These are phyloP conservation scores for Zygoascus meyerae DNA, from an alignment of 1,139 yeast species.

Conservation along the genomic window DNA sequence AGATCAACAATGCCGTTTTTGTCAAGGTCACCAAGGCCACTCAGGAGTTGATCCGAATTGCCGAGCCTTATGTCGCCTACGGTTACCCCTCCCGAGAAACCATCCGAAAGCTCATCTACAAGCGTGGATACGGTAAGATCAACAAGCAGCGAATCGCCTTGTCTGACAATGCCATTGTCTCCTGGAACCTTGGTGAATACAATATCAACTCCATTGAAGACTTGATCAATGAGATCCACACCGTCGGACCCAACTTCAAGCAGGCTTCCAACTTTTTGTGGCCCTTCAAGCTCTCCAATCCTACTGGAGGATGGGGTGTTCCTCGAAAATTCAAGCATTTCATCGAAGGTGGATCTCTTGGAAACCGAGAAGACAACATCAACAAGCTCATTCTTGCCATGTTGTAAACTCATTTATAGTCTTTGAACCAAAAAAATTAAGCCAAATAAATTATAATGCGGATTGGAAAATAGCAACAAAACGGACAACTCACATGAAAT, in stretches of 20 bases:
- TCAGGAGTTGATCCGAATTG: constrained; percentile 90
- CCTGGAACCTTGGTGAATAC: constrained; percentile 91
- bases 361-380: constrained; percentile 99
- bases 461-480: background rate
- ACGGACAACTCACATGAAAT: background rate
- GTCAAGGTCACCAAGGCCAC: constrained; percentile 99
- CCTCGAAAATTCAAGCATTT: constrained; percentile 99
- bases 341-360: constrained; percentile 99
- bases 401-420: constrained; percentile 2
- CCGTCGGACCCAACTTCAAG: constrained; percentile 99
- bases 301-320: constrained; percentile 99
- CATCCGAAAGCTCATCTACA: constrained; percentile 95
- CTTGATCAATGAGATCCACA: constrained; percentile 97
- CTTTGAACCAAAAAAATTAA: background rate
- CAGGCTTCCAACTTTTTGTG: constrained; percentile 99
- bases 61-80: constrained; percentile 99
- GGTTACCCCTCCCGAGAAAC: constrained; percentile 99
- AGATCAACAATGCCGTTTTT: constrained; percentile 98
- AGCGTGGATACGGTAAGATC: constrained; percentile 99
- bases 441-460: background rate
- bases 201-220: constrained; percentile 97
- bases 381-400: constrained; percentile 38
- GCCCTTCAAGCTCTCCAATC: constrained; percentile 99
- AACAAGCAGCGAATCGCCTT: constrained; percentile 98
- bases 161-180: constrained; percentile 84